Evolutionary conservation across 305 asterid genomes (phyloP), one percentile per base, ranked within the genome.

Genomic region (Rubia occidens): DNA sequence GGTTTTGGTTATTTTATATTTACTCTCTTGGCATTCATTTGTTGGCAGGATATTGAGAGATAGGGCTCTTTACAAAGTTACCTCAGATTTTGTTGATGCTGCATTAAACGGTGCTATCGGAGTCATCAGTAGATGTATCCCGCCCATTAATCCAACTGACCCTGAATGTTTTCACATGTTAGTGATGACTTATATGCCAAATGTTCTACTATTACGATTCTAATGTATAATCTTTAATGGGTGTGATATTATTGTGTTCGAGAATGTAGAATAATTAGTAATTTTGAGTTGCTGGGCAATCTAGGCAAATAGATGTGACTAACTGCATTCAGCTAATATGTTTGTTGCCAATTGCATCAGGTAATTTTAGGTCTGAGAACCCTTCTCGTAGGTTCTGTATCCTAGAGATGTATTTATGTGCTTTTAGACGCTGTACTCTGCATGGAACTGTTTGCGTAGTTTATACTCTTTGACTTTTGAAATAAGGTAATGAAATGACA

Each of bases 121-220:
- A 75, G 98, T 92, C 75, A 89, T 92, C 69, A 88, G 79, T 81
- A 84, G 96, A 86, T 89, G 97, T 79, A 92, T 92, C 71, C 95
- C 93, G 39, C 95, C 98, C 63, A 89, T 92, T 78, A 92, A 92
- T 85, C 98, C 98, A 76, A 88, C 98, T 35, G 98, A 92, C 82
- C 98, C 98, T 64, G 97, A 88, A 78, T 89, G 96, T 85, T 89
- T 88, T 81, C 98, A 89, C 78, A 92, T 92, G 98, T 92, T 76
- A 87, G 98, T 83, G 65, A 11, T 76, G 60, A 61, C 54, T 59
- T 55, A 13, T 71, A 72, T 66, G 42, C 58, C 26, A 29, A 51
- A 26, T 24, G 15, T 42, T 44, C 20, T 18, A 35, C 20, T 18
- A 35, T 60, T 67, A 70, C 32, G 2, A 24, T 47, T 55, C 21